Percentiles rank a stretch among this genome's conserved stretches.
Conservation (phyloP, 331 rosid species). For the Malus hybrid region DNA sequence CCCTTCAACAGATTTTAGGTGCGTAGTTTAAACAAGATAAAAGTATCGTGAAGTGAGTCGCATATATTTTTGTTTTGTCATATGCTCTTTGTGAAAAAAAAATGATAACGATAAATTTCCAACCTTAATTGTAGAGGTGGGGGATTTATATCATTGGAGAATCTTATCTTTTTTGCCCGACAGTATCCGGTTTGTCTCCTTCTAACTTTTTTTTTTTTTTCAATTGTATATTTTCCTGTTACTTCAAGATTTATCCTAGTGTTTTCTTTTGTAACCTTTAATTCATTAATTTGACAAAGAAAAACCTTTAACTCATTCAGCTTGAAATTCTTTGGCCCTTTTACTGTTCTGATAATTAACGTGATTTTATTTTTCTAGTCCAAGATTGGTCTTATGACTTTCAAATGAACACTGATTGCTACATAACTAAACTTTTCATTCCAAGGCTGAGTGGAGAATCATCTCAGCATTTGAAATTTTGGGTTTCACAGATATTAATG, state of each 20-base stretch:
- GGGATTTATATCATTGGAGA: constrained; percentile 86
- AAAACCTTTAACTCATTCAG: not conserved
- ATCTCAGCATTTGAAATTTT: not conserved
- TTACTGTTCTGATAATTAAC: not conserved
- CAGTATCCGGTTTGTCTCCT: constrained; percentile 71
- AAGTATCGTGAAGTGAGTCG: not conserved
- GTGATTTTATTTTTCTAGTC: not conserved
- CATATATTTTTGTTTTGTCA: not conserved
- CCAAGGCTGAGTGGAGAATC: not conserved
- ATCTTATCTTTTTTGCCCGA: constrained; percentile 82
- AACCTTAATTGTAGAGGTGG: constrained; percentile 70
- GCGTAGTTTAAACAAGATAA: constrained; percentile 11
- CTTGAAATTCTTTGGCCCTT: not conserved
- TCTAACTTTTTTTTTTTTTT: not conserved
- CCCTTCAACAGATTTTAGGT: constrained; percentile 99
- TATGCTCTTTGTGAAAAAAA: not conserved
- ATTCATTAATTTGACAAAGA: too few relatives aligned
- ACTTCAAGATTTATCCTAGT: not conserved
- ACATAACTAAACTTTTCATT: not conserved
- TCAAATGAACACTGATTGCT: not conserved
- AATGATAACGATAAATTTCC: constrained; percentile 8
- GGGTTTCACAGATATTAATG: not conserved
- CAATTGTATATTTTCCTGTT: not conserved
- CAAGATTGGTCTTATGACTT: not conserved
- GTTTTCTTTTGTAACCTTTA: not conserved